Evolutionary conservation across 2,329 filamentous ascomycete genomes (phyloP).

Genomic region (Exutisphaerella laricina): DNA sequence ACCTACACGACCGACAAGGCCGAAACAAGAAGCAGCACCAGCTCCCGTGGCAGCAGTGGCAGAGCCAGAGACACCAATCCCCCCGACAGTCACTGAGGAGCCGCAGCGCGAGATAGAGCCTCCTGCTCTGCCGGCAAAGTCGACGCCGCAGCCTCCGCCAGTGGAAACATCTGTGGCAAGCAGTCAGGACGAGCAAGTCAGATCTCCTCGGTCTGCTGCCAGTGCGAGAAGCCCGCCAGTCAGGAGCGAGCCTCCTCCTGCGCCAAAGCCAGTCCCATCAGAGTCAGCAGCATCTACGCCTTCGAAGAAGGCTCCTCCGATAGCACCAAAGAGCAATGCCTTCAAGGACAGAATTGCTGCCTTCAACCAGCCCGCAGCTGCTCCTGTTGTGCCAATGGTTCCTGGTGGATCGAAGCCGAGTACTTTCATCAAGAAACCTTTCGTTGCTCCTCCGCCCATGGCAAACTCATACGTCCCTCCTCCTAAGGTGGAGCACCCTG

Average conservation of each 20-base stretch:
- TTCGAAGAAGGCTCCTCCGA: constrained; percentile 57
- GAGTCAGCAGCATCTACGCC: constrained; percentile 39
- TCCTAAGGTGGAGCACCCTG: constrained; percentile 55
- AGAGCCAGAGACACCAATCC: constrained; percentile 17
- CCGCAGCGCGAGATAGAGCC: constrained; percentile 25
- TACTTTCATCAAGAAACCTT: constrained; percentile 91
- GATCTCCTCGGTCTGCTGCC: constrained; percentile 24
- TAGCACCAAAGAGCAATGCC: constrained; percentile 66
- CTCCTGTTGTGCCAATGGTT: constrained; percentile 86
- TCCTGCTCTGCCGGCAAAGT: constrained; percentile 27
- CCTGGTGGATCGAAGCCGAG: constrained; percentile 57
- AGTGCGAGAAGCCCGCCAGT: constrained; percentile 16
- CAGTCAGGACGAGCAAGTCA: constrained; percentile 21
- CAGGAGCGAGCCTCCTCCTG: constrained; percentile 25
- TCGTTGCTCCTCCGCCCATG: constrained; percentile 90
- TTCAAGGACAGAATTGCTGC: constrained; percentile 96
- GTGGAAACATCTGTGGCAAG: constrained; percentile 27
- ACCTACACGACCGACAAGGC: constrained; percentile 63
- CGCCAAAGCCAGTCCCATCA: constrained; percentile 32
- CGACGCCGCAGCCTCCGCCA: constrained; percentile 37
- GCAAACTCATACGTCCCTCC: constrained; percentile 85
- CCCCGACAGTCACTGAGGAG: constrained; percentile 20
- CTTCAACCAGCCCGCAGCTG: constrained; percentile 84
- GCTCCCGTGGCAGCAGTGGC: constrained; percentile 29
- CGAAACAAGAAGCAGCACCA: constrained; percentile 55